A percentile compares a stretch with the other conserved stretches of the same genome.
Conservation (phyloP, 2,329 filamentous ascomycete genomes). For the Cladorrhinum sp. region DNA sequence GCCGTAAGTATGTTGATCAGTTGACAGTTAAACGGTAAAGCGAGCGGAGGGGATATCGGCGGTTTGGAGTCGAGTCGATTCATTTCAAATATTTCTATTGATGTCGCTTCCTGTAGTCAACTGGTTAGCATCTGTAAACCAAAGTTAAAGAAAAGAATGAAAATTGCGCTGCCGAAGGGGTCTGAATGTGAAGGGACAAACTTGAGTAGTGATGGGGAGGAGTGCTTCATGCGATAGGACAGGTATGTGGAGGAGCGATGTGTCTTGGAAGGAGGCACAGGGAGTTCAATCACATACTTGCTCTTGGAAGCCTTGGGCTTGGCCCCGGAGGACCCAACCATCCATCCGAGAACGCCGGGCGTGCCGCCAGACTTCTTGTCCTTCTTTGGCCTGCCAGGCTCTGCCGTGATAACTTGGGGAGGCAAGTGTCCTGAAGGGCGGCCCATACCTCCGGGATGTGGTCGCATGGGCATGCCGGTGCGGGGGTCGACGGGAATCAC, state of each 20-base stretch:
- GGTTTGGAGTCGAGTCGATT: background rate
- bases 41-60: background rate
- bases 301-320: constrained; percentile 32
- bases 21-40: background rate
- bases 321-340: constrained; percentile 28
- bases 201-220: constrained; percentile 1
- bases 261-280: background rate
- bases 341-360: constrained; percentile 34
- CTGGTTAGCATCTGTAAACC: background rate
- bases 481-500: background rate
- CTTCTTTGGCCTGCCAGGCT: constrained; percentile 28
- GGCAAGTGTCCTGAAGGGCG: background rate
- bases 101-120: constrained; percentile 1
- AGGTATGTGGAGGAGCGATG: constrained; percentile 3
- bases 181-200: constrained; percentile 3
- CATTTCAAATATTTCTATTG: background rate
- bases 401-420: constrained; percentile 28
- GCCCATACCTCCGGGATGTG: background rate
- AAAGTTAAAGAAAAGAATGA: background rate
- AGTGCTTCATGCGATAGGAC: constrained; percentile 2
- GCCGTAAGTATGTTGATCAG: background rate
- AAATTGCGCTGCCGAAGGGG: background rate
- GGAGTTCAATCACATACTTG: constrained; percentile 26
- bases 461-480: background rate
- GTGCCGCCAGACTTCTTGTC: constrained; percentile 27